Percentiles rank a stretch among this genome's conserved stretches.
These are phyloP conservation scores for Phyllostachys edulis DNA, from an alignment of 176 grass and related monocot genomes.

Conservation along the genomic window DNA sequence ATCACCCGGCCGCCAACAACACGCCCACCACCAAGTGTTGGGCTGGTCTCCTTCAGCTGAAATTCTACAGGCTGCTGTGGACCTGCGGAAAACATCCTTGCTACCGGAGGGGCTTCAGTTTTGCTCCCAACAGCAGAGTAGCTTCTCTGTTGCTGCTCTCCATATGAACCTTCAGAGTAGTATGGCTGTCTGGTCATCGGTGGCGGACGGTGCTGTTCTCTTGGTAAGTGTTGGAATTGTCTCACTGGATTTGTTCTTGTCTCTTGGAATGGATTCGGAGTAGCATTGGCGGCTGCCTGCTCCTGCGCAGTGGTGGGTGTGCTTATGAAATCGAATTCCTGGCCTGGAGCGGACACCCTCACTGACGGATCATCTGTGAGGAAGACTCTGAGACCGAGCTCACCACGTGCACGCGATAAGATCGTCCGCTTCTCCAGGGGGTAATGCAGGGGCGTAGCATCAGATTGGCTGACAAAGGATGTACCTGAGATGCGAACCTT, in stretches of 20 bases:
- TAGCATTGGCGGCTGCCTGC: slow-evolving; percentile 30
- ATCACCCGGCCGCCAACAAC: slow-evolving; percentile 73
- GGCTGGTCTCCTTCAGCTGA: slow-evolving; percentile 85
- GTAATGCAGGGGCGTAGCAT: slow-evolving; percentile 56
- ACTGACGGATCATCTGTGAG: slow-evolving; percentile 77
- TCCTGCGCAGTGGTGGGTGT: slow-evolving; percentile 49
- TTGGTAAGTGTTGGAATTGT: slow-evolving; percentile 68
- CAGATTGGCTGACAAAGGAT: slow-evolving; percentile 63
- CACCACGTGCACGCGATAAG: slow-evolving; percentile 66
- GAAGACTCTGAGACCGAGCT: slow-evolving; percentile 86
- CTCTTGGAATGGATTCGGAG: slow-evolving; percentile 50
- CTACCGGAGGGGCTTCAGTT: slow-evolving; percentile 27
- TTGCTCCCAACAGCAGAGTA: slow-evolving; percentile 30
- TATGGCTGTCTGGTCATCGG: slow-evolving; percentile 32
- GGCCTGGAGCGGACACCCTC: slow-evolving; percentile 45
- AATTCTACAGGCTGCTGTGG: slow-evolving; percentile 74
- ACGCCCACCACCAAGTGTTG: slow-evolving; percentile 78
- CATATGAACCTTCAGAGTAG: slow-evolving; percentile 33
- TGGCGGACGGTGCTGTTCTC: slow-evolving; percentile 47
- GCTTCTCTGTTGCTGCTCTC: slow-evolving; percentile 43
- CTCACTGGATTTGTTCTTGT: slow-evolving; percentile 39
- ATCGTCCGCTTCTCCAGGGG: slow-evolving; percentile 73
- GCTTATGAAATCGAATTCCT: slow-evolving; percentile 50
- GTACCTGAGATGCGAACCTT: slow-evolving; percentile 64
- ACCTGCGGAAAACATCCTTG: slow-evolving; percentile 64